Conservation (phyloP, 305 asterid genomes). For the Euphrasia arctica region DNA sequence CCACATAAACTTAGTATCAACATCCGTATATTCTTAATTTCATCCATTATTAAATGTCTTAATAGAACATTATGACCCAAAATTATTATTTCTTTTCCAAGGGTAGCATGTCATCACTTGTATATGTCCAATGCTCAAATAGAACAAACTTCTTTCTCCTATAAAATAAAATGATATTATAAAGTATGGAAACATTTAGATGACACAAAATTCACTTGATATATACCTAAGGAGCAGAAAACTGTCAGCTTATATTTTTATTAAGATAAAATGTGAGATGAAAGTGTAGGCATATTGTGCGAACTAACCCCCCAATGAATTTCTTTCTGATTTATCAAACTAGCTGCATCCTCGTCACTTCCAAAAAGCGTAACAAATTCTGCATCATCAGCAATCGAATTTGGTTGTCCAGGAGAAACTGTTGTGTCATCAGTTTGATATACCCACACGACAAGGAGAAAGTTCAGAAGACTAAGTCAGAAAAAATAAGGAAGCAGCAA, state of each 20-base stretch:
- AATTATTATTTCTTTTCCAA: not conserved
- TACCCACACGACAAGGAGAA: not conserved
- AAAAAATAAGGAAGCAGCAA: conserved; percentile 15
- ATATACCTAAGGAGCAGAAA: conserved; percentile 6
- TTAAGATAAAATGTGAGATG: conserved; percentile 10
- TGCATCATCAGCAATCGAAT: conserved; percentile 82
- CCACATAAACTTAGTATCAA: no score
- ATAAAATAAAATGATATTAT: conserved; percentile 10
- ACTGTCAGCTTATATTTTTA: conserved; percentile 1
- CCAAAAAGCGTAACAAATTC: conserved; percentile 79
- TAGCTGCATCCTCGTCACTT: conserved; percentile 78
- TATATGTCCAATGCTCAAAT: conserved; percentile 1
- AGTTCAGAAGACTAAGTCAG: not conserved
- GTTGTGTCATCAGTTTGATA: conserved; percentile 27
- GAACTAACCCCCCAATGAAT: conserved; percentile 93
- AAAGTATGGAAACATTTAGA: conserved; percentile 20
- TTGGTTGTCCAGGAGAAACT: conserved; percentile 95
- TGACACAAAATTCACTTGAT: conserved; percentile 7
- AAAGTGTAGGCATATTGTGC: conserved; percentile 3
- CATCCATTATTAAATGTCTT: conserved; percentile 12
- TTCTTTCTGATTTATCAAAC: conserved; percentile 85
- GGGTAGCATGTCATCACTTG: not conserved
- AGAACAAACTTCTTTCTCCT: conserved; percentile 7
- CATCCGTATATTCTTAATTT: not conserved
- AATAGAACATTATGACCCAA: conserved; percentile 7